Evolutionary conservation across 2,329 filamentous ascomycete genomes (phyloP).

Genomic region (Aspergillus awamori): DNA sequence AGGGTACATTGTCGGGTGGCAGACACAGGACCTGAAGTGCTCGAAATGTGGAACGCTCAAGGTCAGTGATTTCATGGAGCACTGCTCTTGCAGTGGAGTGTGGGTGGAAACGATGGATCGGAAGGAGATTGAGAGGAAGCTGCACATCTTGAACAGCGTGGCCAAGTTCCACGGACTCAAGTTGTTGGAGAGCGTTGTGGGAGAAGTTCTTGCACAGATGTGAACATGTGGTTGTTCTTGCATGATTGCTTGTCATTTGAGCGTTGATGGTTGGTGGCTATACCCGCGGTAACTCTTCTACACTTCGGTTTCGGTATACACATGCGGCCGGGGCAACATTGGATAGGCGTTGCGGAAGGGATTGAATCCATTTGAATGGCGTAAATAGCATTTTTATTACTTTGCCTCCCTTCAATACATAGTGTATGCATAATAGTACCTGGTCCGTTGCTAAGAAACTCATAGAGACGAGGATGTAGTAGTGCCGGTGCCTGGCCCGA

Average conservation of each 20-base stretch:
- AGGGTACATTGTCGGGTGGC: constrained; percentile 75
- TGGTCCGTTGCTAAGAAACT: background rate
- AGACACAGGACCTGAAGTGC: constrained; percentile 88
- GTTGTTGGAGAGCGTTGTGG: constrained; percentile 77
- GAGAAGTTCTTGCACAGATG: constrained; percentile 59
- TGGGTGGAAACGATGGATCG: constrained; percentile 75
- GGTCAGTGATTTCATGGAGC: constrained; percentile 93
- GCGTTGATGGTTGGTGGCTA: constrained; percentile 6
- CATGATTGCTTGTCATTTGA: constrained; percentile 16
- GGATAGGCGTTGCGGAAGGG: background rate
- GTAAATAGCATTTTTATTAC: background rate
- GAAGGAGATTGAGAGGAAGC: constrained; percentile 64
- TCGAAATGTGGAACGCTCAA: constrained; percentile 67
- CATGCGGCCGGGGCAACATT: constrained; percentile 6
- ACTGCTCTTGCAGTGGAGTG: constrained; percentile 86
- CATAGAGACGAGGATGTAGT: too few relatives aligned
- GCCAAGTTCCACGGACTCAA: constrained; percentile 77
- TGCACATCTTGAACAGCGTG: constrained; percentile 74
- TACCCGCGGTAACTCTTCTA: constrained; percentile 2
- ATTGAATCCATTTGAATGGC: background rate
- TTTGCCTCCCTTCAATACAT: background rate
- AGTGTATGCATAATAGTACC: background rate
- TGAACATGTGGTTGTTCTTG: constrained; percentile 23
- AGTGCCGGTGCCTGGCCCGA: too few relatives aligned
- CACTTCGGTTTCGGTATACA: background rate